Conservation (phyloP, 2,329 filamentous ascomycete species). For the Paraphoma sp. region DNA sequence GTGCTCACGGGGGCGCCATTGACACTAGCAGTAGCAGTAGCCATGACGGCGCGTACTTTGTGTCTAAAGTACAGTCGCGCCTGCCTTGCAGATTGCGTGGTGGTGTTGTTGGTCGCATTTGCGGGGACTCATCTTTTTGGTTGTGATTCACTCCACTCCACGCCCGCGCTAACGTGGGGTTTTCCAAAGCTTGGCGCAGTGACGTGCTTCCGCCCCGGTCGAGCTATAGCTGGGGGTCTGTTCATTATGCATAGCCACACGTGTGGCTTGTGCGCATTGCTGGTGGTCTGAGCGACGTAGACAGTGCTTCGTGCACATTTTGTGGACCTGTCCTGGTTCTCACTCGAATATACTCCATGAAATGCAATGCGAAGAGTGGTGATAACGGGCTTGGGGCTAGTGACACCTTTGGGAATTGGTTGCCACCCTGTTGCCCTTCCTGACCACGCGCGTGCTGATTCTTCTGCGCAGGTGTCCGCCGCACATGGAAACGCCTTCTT, state of each 20-base stretch:
- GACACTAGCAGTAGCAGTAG: slow-evolving; percentile 12
- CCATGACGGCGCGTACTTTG: slow-evolving; percentile 21
- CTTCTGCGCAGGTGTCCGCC: slow-evolving; percentile 63
- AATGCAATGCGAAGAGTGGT: slow-evolving; percentile 59
- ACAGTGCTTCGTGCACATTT: too few relatives aligned
- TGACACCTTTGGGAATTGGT: slow-evolving; percentile 78
- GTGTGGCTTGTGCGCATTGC: slow-evolving; percentile 13
- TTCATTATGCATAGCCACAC: not conserved
- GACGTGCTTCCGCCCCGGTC: slow-evolving; percentile 29
- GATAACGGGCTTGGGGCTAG: slow-evolving; percentile 57
- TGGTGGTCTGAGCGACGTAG: not conserved
- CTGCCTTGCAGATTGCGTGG: slow-evolving; percentile 16
- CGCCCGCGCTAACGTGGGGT: slow-evolving; percentile 30
- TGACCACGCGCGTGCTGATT: not conserved
- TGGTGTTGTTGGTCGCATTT: slow-evolving; percentile 20
- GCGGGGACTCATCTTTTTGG: slow-evolving; percentile 33
- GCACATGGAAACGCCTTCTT: slow-evolving; percentile 81
- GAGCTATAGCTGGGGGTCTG: too few relatives aligned
- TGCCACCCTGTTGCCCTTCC: not conserved
- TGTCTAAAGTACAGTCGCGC: slow-evolving; percentile 11
- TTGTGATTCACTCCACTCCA: slow-evolving; percentile 24
- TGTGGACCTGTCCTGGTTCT: too few relatives aligned
- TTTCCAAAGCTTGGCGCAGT: slow-evolving; percentile 29
- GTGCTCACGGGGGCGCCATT: slow-evolving; percentile 26
- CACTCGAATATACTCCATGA: slow-evolving; percentile 25